These are phyloP conservation scores for Chamaecrista fasciculata DNA, from an alignment of 306 rosid genomes.

Conservation along the genomic window DNA sequence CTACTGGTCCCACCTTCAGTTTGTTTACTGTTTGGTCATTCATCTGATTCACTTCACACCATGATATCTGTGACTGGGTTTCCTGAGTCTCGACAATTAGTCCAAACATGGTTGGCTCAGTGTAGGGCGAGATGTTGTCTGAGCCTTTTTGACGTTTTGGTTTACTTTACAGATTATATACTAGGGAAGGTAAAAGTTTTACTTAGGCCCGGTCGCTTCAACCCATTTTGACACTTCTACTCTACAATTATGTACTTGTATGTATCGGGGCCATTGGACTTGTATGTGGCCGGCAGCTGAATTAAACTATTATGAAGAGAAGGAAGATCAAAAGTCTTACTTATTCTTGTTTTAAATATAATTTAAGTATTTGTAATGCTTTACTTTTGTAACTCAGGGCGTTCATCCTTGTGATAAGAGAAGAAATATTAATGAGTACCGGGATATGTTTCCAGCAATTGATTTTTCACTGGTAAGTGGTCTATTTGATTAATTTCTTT, in stretches of 20 bases:
- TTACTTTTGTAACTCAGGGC: conserved; percentile 57
- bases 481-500: conserved; percentile 20
- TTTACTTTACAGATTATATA: no score
- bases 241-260: conserved; percentile 7
- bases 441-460: conserved; percentile 76
- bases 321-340: conserved; percentile 14
- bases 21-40: neutral
- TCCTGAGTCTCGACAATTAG: neutral
- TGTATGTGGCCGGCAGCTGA: conserved; percentile 14
- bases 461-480: conserved; percentile 76
- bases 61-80: conserved; percentile 12
- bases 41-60: neutral
- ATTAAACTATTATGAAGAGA: neutral
- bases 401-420: conserved; percentile 94
- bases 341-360: neutral
- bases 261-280: neutral
- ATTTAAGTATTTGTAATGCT: neutral
- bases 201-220: no score
- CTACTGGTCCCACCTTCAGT: neutral
- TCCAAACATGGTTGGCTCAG: neutral
- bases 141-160: neutral
- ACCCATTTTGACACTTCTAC: no score
- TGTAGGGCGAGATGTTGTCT: neutral
- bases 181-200: no score
- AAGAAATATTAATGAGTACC: conserved; percentile 70